These are phyloP conservation scores for Prunus mongolica DNA, from an alignment of 306 rosid species.

Conservation along the genomic window DNA sequence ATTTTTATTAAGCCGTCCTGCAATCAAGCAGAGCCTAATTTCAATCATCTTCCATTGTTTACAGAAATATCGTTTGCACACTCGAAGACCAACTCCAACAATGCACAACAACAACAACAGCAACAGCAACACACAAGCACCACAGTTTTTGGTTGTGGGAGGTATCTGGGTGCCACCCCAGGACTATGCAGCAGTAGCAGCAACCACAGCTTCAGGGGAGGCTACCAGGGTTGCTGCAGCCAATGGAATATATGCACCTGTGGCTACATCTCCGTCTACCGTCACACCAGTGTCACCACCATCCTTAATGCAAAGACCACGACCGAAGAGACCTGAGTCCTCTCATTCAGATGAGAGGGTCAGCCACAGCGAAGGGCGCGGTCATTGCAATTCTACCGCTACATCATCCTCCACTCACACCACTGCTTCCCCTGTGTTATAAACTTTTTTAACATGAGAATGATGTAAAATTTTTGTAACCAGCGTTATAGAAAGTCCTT, in stretches of 20 bases:
- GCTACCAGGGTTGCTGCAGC: constrained; percentile 28
- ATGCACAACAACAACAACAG: constrained; percentile 36
- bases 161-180: constrained; percentile 78
- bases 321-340: constrained; percentile 27
- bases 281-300: constrained; percentile 25
- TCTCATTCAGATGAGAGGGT: constrained; percentile 47
- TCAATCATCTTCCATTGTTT: neutral
- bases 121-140: constrained; percentile 42
- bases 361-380: constrained; percentile 47
- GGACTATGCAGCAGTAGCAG: constrained; percentile 39
- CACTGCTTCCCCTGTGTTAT: constrained; percentile 40
- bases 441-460: constrained; percentile 13
- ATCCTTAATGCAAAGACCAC: constrained; percentile 22
- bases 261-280: constrained; percentile 42
- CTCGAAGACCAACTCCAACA: constrained; percentile 59
- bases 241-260: constrained; percentile 58
- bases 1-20: neutral
- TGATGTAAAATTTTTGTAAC: constrained; percentile 39
- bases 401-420: constrained; percentile 77
- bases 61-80: constrained; percentile 86
- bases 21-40: neutral
- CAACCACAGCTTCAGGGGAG: constrained; percentile 43
- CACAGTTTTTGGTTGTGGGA: constrained; percentile 71
- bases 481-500: constrained; percentile 16
- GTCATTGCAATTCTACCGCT: constrained; percentile 58